phyloP scores from a whole-genome alignment of 2,329 filamentous ascomycete species.

The Xylaria sp. region DNA sequence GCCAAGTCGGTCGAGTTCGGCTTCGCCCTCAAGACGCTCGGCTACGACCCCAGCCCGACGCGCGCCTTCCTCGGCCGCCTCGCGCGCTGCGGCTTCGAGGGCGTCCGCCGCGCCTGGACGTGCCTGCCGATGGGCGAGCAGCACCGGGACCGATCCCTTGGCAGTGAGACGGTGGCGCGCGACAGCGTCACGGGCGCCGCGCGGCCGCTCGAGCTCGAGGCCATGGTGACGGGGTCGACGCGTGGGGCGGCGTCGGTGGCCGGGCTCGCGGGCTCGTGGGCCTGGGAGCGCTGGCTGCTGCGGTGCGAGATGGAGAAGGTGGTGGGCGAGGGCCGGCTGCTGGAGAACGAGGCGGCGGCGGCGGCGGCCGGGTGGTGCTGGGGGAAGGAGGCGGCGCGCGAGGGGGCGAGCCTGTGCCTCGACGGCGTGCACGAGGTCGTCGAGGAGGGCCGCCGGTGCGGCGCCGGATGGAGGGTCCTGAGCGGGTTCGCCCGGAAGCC shows the following conservation, averaged over 20 bases:
- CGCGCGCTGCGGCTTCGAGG: slow-evolving; percentile 78
- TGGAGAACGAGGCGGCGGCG: slow-evolving; percentile 55
- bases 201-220: slow-evolving; percentile 59
- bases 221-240: slow-evolving; percentile 68
- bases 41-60: slow-evolving; percentile 85
- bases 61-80: slow-evolving; percentile 79
- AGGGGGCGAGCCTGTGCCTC: slow-evolving; percentile 62
- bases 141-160: slow-evolving; percentile 47
- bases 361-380: slow-evolving; percentile 62
- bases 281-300: slow-evolving; percentile 96
- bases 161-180: slow-evolving; percentile 33
- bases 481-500: slow-evolving; percentile 69
- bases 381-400: slow-evolving; percentile 54
- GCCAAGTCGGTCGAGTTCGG: slow-evolving; percentile 90
- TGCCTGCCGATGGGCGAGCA: slow-evolving; percentile 80
- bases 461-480: slow-evolving; percentile 63
- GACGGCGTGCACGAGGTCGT: slow-evolving; percentile 63
- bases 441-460: slow-evolving; percentile 63
- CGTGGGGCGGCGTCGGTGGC: slow-evolving; percentile 74
- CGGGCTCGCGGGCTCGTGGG: slow-evolving; percentile 82
- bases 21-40: slow-evolving; percentile 83
- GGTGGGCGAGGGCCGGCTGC: slow-evolving; percentile 65
- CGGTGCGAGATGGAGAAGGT: slow-evolving; percentile 82
- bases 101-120: slow-evolving; percentile 84
- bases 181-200: slow-evolving; percentile 41